Evolutionary conservation across 2,329 filamentous ascomycete species (phyloP).

Genomic region (Cytospora paraplurivora): DNA sequence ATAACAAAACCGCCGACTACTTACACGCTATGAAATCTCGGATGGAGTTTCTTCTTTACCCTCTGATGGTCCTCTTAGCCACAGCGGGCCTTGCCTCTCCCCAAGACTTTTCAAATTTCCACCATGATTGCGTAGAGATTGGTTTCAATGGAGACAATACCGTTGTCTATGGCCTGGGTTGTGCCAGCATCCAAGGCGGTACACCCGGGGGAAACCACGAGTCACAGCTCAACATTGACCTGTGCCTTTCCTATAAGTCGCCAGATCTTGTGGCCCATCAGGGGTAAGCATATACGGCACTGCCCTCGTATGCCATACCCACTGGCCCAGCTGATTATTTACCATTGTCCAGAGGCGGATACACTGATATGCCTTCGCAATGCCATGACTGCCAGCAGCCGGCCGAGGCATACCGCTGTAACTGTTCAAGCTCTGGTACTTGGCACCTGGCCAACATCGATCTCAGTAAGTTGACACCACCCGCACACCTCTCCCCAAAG

Average conservation of each 20-base stretch:
- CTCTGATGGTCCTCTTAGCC: not conserved
- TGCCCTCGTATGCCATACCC: not conserved
- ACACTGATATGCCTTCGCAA: not conserved
- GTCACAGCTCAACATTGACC: conserved; percentile 19
- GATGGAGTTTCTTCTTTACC: not conserved
- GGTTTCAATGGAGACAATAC: conserved; percentile 16
- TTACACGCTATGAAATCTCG: not conserved
- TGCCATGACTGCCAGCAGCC: not conserved
- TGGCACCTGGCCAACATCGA: conserved; percentile 2
- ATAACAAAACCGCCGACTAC: not conserved
- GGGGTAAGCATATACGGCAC: conserved; percentile 5
- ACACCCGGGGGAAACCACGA: conserved; percentile 5
- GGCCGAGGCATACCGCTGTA: conserved; percentile 14
- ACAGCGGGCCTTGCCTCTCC: not conserved
- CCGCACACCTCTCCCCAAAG: no score
- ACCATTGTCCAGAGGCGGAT: conserved; percentile 15
- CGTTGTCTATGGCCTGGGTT: conserved; percentile 10
- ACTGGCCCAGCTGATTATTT: not conserved
- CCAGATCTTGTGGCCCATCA: conserved; percentile 16
- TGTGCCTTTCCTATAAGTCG: conserved; percentile 18
- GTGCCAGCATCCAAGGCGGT: conserved; percentile 6
- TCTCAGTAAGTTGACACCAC: conserved; percentile 10
- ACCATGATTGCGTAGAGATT: conserved; percentile 14
- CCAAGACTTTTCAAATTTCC: conserved; percentile 19
- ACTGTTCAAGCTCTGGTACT: conserved; percentile 7